These are phyloP conservation scores for Corchorus olitorius DNA, from an alignment of 345 rosid genomes.

Conservation along the genomic window DNA sequence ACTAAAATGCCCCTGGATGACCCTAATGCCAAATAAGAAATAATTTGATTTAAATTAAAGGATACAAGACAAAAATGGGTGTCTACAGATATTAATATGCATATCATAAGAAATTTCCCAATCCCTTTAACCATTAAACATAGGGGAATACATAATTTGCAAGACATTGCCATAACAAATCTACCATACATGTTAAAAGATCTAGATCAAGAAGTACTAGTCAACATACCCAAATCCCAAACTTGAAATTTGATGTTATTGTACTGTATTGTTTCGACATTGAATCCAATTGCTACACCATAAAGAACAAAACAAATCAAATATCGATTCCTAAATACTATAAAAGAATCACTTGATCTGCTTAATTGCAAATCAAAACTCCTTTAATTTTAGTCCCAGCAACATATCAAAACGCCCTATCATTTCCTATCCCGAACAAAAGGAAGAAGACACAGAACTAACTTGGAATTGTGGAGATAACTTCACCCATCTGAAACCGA, in stretches of 20 bases:
- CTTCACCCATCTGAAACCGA: constrained; percentile 99
- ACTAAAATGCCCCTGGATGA: no score
- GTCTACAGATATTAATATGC: no score
- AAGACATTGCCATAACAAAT: constrained; percentile 1
- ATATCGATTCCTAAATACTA: constrained; percentile 11
- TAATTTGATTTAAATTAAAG: no score
- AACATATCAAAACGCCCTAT: background rate
- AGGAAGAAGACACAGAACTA: constrained; percentile 23
- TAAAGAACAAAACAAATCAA: constrained; percentile 10
- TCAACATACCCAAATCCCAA: constrained; percentile 69
- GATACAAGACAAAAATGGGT: no score
- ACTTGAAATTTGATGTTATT: constrained; percentile 97
- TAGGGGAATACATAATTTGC: background rate
- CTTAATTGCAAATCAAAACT: background rate
- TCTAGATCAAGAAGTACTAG: constrained; percentile 17
- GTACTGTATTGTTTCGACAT: constrained; percentile 94
- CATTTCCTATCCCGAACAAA: background rate
- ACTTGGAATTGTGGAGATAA: constrained; percentile 97
- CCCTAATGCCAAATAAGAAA: no score
- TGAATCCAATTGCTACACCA: constrained; percentile 90
- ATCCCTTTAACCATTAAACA: background rate
- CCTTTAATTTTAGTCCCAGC: background rate
- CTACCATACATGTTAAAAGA: background rate
- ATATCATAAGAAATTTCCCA: background rate
- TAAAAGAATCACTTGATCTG: background rate